Percentiles rank a stretch among this genome's conserved stretches.
Conservation (phyloP, 2,329 filamentous ascomycete genomes). For the Alternaria sp. region DNA sequence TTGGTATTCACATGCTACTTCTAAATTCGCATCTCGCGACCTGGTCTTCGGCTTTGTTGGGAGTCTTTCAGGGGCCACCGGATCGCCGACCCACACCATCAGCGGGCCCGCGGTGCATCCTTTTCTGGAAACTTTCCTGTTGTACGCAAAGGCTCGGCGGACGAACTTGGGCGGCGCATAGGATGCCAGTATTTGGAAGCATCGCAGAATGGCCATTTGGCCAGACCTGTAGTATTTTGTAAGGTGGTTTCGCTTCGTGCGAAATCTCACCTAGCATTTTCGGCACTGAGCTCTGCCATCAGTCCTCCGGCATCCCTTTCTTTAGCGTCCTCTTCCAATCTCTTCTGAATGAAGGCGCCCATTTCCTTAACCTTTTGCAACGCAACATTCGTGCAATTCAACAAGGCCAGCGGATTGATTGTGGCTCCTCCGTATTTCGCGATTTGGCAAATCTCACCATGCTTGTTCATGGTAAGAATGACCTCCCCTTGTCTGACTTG, state of each 20-base stretch:
- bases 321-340: constrained; percentile 79
- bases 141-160: constrained; percentile 20
- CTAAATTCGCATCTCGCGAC: constrained; percentile 8
- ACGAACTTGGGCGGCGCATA: constrained; percentile 30
- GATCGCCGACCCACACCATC: constrained; percentile 13
- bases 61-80: background rate
- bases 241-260: constrained; percentile 19
- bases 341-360: constrained; percentile 74
- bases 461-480: constrained; percentile 85
- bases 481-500: constrained; percentile 76
- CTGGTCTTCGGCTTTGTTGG: constrained; percentile 10
- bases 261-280: constrained; percentile 76
- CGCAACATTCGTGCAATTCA: constrained; percentile 79
- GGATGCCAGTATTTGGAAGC: constrained; percentile 15
- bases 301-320: constrained; percentile 79
- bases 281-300: constrained; percentile 79
- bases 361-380: constrained; percentile 82
- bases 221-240: constrained; percentile 29
- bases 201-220: constrained; percentile 15
- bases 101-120: constrained; percentile 6
- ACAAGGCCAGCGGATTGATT: constrained; percentile 78
- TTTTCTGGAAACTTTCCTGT: constrained; percentile 12
- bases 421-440: constrained; percentile 87
- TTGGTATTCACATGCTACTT: constrained; percentile 1
- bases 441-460: constrained; percentile 90